phyloP scores from a whole-genome alignment of 73 alveolate species.

The Tetrahymena malaccensis region DNA sequence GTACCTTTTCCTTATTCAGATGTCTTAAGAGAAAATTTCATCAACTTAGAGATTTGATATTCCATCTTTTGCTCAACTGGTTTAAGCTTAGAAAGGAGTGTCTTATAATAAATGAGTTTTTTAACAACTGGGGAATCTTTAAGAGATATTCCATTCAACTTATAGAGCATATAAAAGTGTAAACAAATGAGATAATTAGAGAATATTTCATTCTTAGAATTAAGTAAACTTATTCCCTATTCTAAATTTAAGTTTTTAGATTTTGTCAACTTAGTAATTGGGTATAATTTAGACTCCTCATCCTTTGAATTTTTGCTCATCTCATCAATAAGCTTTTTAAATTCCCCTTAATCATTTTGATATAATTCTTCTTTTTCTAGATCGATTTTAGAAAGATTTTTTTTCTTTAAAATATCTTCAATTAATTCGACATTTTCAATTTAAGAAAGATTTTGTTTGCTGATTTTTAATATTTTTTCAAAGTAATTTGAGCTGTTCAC shows the following conservation, averaged over 20 bases:
- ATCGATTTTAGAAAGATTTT: neutral
- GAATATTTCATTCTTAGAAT: neutral
- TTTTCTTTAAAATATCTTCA: neutral
- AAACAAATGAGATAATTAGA: neutral
- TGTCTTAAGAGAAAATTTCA: neutral
- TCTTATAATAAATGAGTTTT: neutral
- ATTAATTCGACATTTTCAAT: neutral
- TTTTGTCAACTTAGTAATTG: neutral
- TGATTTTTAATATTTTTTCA: neutral
- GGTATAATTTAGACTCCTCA: neutral
- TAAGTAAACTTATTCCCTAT: neutral
- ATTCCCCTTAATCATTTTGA: neutral
- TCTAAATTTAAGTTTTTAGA: neutral
- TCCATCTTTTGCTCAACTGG: neutral
- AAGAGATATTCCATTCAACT: neutral
- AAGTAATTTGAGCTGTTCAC: neutral
- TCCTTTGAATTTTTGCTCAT: neutral
- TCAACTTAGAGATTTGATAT: neutral
- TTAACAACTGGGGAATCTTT: neutral
- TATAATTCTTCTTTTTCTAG: neutral
- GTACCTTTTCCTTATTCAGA: neutral
- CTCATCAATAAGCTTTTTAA: neutral
- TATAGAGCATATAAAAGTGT: neutral
- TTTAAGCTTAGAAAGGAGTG: neutral
- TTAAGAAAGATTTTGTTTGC: neutral